Evolutionary conservation across 805 yeast genomes (phyloP).

Genomic region (Hyphopichia homilentoma): DNA sequence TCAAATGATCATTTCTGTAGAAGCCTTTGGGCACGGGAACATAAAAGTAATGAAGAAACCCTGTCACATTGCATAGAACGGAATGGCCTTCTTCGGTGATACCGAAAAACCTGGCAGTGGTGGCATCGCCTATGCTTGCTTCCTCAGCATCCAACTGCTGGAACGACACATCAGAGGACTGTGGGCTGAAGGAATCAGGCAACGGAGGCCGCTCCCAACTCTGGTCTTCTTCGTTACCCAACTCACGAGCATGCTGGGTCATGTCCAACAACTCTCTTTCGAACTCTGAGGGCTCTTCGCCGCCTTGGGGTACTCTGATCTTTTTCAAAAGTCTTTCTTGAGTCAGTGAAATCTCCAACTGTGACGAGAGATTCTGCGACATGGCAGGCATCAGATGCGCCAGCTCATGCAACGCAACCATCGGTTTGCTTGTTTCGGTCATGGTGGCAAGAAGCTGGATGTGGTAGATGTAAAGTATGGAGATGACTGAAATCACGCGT

Average conservation of each 20-base stretch:
- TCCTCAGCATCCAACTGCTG: conserved; percentile 98
- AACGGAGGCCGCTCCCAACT: conserved; percentile 55
- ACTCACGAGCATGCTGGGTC: conserved; percentile 24
- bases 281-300: conserved; percentile 38
- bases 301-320: conserved; percentile 27
- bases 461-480: too few species aligned
- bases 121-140: conserved; percentile 50
- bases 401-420: conserved; percentile 48
- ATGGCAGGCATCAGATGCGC: conserved; percentile 35
- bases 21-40: conserved; percentile 88
- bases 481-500: too few species aligned
- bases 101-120: conserved; percentile 84
- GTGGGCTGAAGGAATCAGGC: conserved; percentile 47
- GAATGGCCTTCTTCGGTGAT: conserved; percentile 86
- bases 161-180: conserved; percentile 55
- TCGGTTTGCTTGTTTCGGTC: too few species aligned
- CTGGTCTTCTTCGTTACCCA: conserved; percentile 33
- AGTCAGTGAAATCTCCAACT: conserved; percentile 21
- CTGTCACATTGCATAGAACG: conserved; percentile 83
- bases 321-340: conserved; percentile 33
- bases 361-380: conserved; percentile 16
- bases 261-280: conserved; percentile 36
- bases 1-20: conserved; percentile 49
- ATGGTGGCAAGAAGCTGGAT: too few species aligned
- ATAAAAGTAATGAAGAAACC: conserved; percentile 85